Conservation (phyloP, 140 eudicot species). For the Bidens hawaiensis region DNA sequence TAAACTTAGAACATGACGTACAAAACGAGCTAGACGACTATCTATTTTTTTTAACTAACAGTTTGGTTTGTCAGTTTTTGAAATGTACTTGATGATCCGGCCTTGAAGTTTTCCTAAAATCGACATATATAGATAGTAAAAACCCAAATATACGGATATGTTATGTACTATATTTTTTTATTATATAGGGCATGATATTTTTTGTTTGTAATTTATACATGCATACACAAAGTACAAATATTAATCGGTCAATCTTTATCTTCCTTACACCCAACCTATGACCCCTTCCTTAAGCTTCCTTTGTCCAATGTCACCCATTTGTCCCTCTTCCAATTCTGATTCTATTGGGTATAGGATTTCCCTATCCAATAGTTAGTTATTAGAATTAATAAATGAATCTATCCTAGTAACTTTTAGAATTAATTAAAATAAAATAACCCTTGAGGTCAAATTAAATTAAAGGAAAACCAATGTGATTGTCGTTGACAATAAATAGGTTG, state of each 20-base stretch:
- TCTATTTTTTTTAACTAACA: too few relatives aligned
- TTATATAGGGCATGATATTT: too few relatives aligned
- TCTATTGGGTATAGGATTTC: neutral
- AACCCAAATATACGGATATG: neutral
- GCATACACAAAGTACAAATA: slow-evolving; percentile 1
- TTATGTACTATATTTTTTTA: too few relatives aligned
- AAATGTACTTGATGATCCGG: neutral
- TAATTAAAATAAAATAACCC: neutral
- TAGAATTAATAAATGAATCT: neutral
- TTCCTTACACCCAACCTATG: neutral
- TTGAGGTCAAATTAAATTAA: neutral
- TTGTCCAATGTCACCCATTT: neutral
- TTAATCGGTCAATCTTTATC: slow-evolving; percentile 1
- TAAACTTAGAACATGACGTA: too few relatives aligned
- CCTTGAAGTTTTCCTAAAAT: neutral
- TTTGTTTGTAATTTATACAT: neutral
- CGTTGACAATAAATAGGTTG: neutral
- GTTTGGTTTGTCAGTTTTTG: neutral
- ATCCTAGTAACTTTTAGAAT: neutral
- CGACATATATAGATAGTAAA: neutral
- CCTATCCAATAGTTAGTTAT: neutral
- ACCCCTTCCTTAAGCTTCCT: neutral
- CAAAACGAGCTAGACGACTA: too few relatives aligned
- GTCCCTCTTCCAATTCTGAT: neutral
- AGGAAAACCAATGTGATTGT: neutral